These are phyloP conservation scores for Chalciporus piperatoides DNA, from an alignment of 1,284 basidiomycete genomes.

Conservation along the genomic window DNA sequence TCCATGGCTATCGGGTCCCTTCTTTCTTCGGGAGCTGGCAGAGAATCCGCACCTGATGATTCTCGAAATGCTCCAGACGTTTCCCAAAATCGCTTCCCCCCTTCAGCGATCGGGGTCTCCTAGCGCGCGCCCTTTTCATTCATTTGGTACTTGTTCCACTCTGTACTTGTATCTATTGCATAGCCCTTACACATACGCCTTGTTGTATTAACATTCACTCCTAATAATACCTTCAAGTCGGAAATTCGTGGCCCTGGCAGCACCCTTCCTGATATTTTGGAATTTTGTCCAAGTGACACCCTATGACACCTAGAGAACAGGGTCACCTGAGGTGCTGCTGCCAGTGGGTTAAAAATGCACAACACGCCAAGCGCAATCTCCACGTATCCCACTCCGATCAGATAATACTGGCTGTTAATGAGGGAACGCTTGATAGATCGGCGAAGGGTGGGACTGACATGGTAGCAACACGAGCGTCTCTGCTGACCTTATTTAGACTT, in stretches of 20 bases:
- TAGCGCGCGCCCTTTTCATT: constrained; percentile 16
- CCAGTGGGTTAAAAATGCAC: constrained; percentile 6
- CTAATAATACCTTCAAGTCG: constrained; percentile 19
- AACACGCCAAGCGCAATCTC: constrained; percentile 1
- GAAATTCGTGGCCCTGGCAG: neutral
- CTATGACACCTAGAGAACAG: neutral
- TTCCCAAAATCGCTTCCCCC: constrained; percentile 22
- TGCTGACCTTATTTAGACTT: constrained; percentile 28
- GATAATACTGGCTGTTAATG: neutral
- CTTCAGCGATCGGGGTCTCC: constrained; percentile 24
- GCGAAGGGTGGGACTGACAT: constrained; percentile 17
- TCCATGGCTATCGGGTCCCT: constrained; percentile 35
- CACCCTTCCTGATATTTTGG: neutral
- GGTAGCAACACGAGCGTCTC: constrained; percentile 8
- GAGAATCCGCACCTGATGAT: constrained; percentile 27
- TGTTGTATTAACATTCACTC: constrained; percentile 19
- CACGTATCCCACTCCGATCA: neutral
- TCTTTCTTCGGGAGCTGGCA: constrained; percentile 28
- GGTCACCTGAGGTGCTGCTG: constrained; percentile 6
- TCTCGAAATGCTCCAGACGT: constrained; percentile 22
- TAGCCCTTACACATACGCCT: constrained; percentile 22
- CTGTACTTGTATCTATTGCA: constrained; percentile 28
- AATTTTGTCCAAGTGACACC: neutral
- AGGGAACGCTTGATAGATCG: neutral
- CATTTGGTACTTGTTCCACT: neutral